phyloP scores from a whole-genome alignment of 441 rosid species.

The Corymbia citriodora region DNA sequence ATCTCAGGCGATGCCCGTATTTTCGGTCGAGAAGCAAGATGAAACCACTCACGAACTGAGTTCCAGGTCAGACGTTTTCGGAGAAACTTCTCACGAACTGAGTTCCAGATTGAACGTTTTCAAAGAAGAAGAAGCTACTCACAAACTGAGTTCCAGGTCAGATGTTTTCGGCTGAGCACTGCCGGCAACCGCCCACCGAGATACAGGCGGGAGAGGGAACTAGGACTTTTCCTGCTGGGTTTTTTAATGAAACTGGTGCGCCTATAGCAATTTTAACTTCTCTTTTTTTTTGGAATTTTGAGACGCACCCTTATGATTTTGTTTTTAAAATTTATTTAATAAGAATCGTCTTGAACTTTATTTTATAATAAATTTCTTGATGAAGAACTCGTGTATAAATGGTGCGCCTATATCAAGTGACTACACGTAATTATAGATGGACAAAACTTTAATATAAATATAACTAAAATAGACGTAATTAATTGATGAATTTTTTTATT shows the following conservation, averaged over 20 bases:
- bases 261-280: not conserved
- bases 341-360: not conserved
- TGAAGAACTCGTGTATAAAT: no score
- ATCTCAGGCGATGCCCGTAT: slow-evolving; percentile 88
- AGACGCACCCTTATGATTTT: rapidly evolving
- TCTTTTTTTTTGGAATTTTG: not conserved
- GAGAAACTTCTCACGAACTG: no score
- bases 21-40: slow-evolving; percentile 44
- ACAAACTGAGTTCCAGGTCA: rapidly evolving
- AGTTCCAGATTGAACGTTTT: no score
- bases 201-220: not conserved
- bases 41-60: not conserved
- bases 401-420: not conserved
- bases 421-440: not conserved
- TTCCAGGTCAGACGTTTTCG: no score
- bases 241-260: rapidly evolving
- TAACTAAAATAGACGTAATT: not conserved
- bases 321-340: not conserved
- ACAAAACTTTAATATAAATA: not conserved
- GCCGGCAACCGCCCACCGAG: not conserved
- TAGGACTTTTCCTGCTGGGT: not conserved
- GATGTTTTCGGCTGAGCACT: not conserved
- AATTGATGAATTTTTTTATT: no score
- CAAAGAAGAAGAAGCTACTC: not conserved
- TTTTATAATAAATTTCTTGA: not conserved